Evolutionary conservation across 768 basidiomycete species (phyloP), one percentile per base, ranked within the genome.

Genomic region (Tricholomella constricta): DNA sequence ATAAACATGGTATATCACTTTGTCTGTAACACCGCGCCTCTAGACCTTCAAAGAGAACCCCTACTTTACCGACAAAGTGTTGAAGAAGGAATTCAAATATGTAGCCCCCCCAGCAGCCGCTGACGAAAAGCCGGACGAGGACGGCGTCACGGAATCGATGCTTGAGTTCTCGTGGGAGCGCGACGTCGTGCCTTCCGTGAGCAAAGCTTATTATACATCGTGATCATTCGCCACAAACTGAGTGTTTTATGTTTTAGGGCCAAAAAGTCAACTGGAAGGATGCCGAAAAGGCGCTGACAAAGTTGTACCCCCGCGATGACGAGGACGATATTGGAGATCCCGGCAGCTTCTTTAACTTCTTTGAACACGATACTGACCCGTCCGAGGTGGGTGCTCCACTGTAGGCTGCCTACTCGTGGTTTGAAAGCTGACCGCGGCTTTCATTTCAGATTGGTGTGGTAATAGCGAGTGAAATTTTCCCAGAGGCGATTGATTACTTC

Each of bases 281-380:
- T 57, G 71, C 85, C 26, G 77, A 81, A 25, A 85, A 89, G 56
- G 84, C 84, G n/a, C 65, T 94, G 65, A 90, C 89, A 20, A 90
- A 91, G 66, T 59, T 86, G 48, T 86, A 93, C 67, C 89, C 91
- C 34, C 83, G 85, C 29, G 78, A 83, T 8, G 81, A 80, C 22
- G 89, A 88, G 15, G 80, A 82, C 22, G 86, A 86, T 27, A 60
- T 79, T 36, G 76, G 80, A 22, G 91, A 94, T 44, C 71, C 79
- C 44, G 91, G 91, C 51, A 90, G 85, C 64, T 91, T 94, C 76
- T 94, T 94, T 80, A 91, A 92, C 73, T 87, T 88, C 65, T 92
- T 94, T 56, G 91, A 89, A 69, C 64, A 78, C 55, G 75, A 77
- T 10, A 64, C 73, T 34, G 91, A 92, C 64, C 78, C 81, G 12